phyloP scores from a whole-genome alignment of 257 asterid species.

The Orobanche coerulescens region DNA sequence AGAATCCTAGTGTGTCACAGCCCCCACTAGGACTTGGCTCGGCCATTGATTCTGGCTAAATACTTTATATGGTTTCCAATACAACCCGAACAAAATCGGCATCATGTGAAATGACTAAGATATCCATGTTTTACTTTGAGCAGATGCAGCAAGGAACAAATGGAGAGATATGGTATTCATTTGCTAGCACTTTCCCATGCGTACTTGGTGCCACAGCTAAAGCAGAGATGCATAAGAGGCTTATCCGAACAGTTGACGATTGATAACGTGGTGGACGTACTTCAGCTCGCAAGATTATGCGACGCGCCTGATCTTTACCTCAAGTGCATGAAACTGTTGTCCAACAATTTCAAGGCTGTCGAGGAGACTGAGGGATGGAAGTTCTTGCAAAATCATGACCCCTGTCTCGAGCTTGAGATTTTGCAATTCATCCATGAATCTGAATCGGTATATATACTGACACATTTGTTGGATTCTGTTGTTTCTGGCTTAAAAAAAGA shows the following conservation, averaged over 20 bases:
- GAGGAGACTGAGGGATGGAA: slow-evolving; percentile 87
- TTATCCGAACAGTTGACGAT: slow-evolving; percentile 35
- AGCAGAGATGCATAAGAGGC: slow-evolving; percentile 60
- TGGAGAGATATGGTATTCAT: slow-evolving; percentile 73
- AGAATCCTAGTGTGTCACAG: too few relatives aligned
- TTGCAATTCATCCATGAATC: slow-evolving; percentile 72
- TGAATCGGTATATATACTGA: slow-evolving; percentile 47
- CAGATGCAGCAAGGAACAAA: slow-evolving; percentile 75
- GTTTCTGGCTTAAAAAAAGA: too few relatives aligned
- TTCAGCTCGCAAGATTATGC: slow-evolving; percentile 83
- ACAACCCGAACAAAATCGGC: not conserved
- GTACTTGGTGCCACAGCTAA: slow-evolving; percentile 69
- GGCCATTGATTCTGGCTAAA: too few relatives aligned
- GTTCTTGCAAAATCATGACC: slow-evolving; percentile 66
- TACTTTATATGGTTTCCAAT: slow-evolving; percentile 8
- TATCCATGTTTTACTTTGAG: slow-evolving; percentile 8
- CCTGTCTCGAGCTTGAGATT: slow-evolving; percentile 80
- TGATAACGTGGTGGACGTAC: slow-evolving; percentile 67
- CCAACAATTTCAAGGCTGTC: slow-evolving; percentile 44
- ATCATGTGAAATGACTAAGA: slow-evolving; percentile 13
- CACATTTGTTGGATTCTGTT: not conserved
- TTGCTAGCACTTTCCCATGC: slow-evolving; percentile 78
- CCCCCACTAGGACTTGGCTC: too few relatives aligned
- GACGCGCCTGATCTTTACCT: slow-evolving; percentile 83
- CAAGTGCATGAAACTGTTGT: slow-evolving; percentile 54